These are phyloP conservation scores for Grosmannia clavigera DNA, from an alignment of 2,329 filamentous ascomycete genomes.

Conservation along the genomic window DNA sequence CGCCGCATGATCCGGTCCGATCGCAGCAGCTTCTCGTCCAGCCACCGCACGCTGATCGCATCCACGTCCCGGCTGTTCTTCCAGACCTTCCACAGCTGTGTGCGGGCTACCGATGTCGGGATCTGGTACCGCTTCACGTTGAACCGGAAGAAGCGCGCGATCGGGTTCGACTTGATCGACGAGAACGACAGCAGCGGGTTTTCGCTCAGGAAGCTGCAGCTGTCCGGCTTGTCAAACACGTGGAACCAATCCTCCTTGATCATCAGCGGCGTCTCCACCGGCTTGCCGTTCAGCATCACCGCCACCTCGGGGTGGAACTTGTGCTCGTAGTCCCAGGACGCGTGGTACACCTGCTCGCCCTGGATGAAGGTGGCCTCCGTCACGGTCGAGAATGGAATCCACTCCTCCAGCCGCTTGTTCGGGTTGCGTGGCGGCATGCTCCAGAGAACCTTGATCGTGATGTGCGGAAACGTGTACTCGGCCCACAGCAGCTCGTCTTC, in stretches of 20 bases:
- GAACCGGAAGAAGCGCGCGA: slow-evolving; percentile 21
- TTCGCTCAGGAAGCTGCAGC: slow-evolving; percentile 32
- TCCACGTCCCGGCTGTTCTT: slow-evolving; percentile 30
- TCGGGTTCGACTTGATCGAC: slow-evolving; percentile 14
- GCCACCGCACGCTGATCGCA: slow-evolving; percentile 31
- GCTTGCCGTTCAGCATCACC: slow-evolving; percentile 35
- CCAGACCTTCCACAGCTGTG: slow-evolving; percentile 34
- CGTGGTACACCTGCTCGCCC: slow-evolving; percentile 37
- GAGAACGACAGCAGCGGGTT: slow-evolving; percentile 38
- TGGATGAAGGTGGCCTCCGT: slow-evolving; percentile 42
- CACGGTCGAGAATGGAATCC: slow-evolving; percentile 42
- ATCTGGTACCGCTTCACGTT: slow-evolving; percentile 24
- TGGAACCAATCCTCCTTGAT: slow-evolving; percentile 33
- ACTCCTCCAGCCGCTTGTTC: slow-evolving; percentile 37
- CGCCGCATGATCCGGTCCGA: slow-evolving; percentile 24
- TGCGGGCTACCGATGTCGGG: slow-evolving; percentile 30
- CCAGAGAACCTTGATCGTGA: slow-evolving; percentile 41
- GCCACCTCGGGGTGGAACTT: slow-evolving; percentile 33
- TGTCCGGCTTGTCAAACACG: slow-evolving; percentile 28
- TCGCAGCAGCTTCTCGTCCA: slow-evolving; percentile 32
- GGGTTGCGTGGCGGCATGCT: slow-evolving; percentile 36
- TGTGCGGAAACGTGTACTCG: slow-evolving; percentile 39
- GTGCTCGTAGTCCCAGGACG: slow-evolving; percentile 34
- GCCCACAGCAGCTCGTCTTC: slow-evolving; percentile 43
- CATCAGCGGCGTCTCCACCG: slow-evolving; percentile 39